These are phyloP conservation scores for Hyphopichia pseudoburtonii DNA, from an alignment of 1,139 yeast species.

Conservation along the genomic window DNA sequence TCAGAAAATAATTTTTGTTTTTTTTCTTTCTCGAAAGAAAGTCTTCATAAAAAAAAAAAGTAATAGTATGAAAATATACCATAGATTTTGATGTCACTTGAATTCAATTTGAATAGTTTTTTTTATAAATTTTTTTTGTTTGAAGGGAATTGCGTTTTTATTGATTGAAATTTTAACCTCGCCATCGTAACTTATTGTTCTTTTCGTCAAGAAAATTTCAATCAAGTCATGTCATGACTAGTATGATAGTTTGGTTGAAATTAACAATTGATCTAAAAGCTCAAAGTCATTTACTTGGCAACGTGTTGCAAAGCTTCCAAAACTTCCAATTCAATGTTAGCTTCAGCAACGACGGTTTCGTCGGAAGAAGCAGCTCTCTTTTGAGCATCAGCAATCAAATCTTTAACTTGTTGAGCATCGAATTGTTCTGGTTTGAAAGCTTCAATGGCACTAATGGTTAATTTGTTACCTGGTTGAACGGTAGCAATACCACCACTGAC, in stretches of 20 bases:
- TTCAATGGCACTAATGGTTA: slow-evolving; percentile 92
- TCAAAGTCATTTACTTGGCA: slow-evolving; percentile 66
- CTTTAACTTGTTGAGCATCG: slow-evolving; percentile 76
- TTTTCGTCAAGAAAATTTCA: too few species aligned
- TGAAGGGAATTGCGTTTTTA: not conserved
- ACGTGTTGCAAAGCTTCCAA: slow-evolving; percentile 90
- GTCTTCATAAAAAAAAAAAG: too few species aligned
- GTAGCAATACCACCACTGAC: slow-evolving; percentile 98
- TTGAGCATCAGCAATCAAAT: slow-evolving; percentile 90
- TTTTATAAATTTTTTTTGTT: not conserved
- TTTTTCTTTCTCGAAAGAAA: too few species aligned
- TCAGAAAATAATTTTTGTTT: too few species aligned
- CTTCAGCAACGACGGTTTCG: slow-evolving; percentile 90
- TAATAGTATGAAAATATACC: too few species aligned
- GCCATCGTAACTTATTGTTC: not conserved
- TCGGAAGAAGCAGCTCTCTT: slow-evolving; percentile 85
- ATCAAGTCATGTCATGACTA: too few species aligned
- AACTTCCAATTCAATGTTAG: slow-evolving; percentile 92
- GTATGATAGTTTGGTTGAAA: too few species aligned
- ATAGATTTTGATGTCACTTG: too few species aligned
- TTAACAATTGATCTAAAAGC: too few species aligned
- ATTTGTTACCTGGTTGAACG: slow-evolving; percentile 90
- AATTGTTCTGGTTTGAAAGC: slow-evolving; percentile 92
- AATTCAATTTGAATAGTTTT: not conserved
- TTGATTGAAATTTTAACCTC: not conserved